Base-by-base conservation (phyloP, 768 basidiomycete genomes). In the Tulasnella sp. region DNA sequence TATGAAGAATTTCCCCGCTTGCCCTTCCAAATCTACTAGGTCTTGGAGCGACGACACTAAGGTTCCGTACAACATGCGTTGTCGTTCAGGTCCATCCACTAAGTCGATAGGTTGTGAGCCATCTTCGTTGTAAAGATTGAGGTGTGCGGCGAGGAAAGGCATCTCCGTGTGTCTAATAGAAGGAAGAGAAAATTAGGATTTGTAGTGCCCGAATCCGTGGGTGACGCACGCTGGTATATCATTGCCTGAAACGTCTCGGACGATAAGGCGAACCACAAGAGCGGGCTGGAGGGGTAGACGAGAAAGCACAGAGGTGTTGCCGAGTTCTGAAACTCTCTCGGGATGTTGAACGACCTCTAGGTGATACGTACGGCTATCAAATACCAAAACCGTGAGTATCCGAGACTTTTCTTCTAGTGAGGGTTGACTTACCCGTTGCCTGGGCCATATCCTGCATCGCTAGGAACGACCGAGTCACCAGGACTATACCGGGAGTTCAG, bases 271-370 rank as follows among this genome's bases (percentile, higher is more conserved):
- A 15, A 84, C 86, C 60, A 96, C 80, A 27, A 88, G 76, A 5
- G 92, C 87, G 43, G 92, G 92, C 9, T 87, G 83, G 58, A 94
- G 74, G 17, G 92, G 87, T 53, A 92, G 73, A 49, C 88, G 84
- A 60, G 87, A 89, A 53, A 92, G 75, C 9, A 59, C 57, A 58
- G 76, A 81, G 21, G 79, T 78, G 51, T 78, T 73, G 49, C 86
- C 84, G 70, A 90, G 92, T 68, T 88, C 88, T 42, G 92, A 89
- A 25, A 87, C 83, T 62, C 78, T 78, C 63, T 80, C 76, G 9
- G 92, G 92, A 61, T 92, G 84, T 66, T 96, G 92, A 25, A 92
- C 78, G 60, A 93, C 81, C 67, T 87, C 83, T 17, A 96, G 82
- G 49, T 84, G 80, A 69, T 92, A 94, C 0, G 80, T 64, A 60